phyloP scores from a whole-genome alignment of 129 eudicot genomes.

The Chrysanthemum makinoi region DNA sequence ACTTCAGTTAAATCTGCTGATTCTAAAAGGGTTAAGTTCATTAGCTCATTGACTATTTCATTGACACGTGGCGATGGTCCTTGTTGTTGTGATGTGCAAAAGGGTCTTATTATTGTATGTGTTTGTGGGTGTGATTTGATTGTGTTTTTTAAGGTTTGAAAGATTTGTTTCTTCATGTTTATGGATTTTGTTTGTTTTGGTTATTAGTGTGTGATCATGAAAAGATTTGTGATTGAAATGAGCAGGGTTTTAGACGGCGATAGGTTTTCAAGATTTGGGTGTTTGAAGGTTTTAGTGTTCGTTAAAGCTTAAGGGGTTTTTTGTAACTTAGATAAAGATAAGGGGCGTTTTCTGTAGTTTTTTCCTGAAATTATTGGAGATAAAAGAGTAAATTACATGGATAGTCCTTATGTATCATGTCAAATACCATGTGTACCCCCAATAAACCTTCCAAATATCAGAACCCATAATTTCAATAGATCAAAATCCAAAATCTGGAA shows the following conservation, averaged over 20 bases:
- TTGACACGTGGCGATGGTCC: slow-evolving; percentile 50
- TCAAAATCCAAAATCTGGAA: too few relatives aligned
- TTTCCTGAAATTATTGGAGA: not conserved
- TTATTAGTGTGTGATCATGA: slow-evolving; percentile 28
- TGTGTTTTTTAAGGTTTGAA: slow-evolving; percentile 7
- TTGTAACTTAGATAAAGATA: too few relatives aligned
- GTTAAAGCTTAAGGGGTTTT: not conserved
- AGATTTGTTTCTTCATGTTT: slow-evolving; percentile 31
- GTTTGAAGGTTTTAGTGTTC: slow-evolving; percentile 21
- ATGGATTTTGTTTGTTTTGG: not conserved
- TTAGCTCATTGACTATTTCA: slow-evolving; percentile 58
- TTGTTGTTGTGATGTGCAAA: slow-evolving; percentile 17
- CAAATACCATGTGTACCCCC: too few relatives aligned
- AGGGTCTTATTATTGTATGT: slow-evolving; percentile 18
- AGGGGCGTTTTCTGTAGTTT: not conserved
- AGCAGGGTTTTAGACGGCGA: slow-evolving; percentile 38
- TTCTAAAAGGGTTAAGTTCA: slow-evolving; percentile 59
- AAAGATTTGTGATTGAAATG: slow-evolving; percentile 10
- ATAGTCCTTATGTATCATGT: too few relatives aligned
- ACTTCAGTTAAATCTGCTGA: slow-evolving; percentile 64
- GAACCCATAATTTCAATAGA: too few relatives aligned
- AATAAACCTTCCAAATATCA: too few relatives aligned
- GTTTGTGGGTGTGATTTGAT: slow-evolving; percentile 16
- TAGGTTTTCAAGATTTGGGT: slow-evolving; percentile 23
- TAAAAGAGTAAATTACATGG: too few relatives aligned